phyloP scores from a whole-genome alignment of 2,329 filamentous ascomycete species.

The Microcera coccophila region DNA sequence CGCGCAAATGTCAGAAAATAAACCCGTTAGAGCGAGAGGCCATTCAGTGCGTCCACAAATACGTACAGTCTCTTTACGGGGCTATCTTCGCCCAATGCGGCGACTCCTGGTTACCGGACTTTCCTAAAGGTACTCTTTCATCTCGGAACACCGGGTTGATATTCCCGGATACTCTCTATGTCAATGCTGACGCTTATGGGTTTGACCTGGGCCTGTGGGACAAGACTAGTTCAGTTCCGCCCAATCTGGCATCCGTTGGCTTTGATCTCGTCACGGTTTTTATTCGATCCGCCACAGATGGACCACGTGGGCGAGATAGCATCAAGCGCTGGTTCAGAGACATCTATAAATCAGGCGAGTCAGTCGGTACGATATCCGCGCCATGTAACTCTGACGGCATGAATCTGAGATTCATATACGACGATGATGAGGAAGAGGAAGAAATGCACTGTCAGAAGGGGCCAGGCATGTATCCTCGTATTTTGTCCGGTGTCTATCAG shows the following conservation, averaged over 20 bases:
- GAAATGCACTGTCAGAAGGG: too few relatives aligned
- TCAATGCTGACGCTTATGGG: constrained; percentile 1
- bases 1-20: too few relatives aligned
- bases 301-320: neutral
- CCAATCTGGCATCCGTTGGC: neutral
- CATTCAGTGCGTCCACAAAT: constrained; percentile 8
- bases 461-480: too few relatives aligned
- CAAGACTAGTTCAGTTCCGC: neutral
- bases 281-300: neutral
- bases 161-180: constrained; percentile 9
- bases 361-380: neutral
- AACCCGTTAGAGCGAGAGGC: neutral
- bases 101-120: neutral
- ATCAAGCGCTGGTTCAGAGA: neutral
- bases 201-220: neutral
- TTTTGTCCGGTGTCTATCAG: too few relatives aligned
- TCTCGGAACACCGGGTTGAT: neutral
- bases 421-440: too few relatives aligned
- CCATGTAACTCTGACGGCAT: neutral
- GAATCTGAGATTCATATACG: neutral
- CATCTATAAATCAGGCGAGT: neutral
- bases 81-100: constrained; percentile 11
- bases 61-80: constrained; percentile 10
- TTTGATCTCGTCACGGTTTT: neutral
- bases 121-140: neutral